Conservation (phyloP, 139 green algal species). For the Dunaliella primolecta region DNA sequence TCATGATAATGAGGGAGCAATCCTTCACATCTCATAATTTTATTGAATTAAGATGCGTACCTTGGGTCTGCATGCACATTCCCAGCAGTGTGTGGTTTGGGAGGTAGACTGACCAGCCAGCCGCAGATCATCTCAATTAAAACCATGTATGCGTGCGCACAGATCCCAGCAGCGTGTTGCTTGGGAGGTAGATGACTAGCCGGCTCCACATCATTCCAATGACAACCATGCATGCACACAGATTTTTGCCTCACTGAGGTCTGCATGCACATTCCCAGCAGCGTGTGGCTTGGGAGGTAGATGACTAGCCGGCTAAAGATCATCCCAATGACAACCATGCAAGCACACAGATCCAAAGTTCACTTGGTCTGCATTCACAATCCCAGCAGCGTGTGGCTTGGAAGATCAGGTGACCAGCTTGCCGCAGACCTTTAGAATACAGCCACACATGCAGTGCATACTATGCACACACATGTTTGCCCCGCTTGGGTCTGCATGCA, state of each 20-base stretch:
- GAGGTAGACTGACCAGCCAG: background rate
- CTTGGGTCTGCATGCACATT: background rate
- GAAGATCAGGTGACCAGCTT: background rate
- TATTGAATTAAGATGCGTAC: no score
- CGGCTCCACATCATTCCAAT: no score
- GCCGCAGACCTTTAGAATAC: background rate
- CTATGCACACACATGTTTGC: no score
- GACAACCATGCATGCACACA: no score
- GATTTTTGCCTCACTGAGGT: background rate
- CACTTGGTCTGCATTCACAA: background rate
- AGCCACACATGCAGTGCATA: no score
- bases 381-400: conserved; percentile 14
- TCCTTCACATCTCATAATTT: no score
- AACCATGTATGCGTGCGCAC: no score
- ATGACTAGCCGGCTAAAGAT: background rate
- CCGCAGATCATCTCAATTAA: conserved; percentile 7
- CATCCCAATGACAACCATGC: no score
- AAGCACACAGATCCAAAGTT: no score
- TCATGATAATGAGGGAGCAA: no score
- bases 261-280: background rate
- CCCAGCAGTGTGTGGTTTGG: conserved; percentile 16
- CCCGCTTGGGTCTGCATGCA: background rate
- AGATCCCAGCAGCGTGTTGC: no score
- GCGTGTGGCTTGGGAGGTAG: conserved; percentile 16
- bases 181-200: no score